A percentile compares a stretch with the other conserved stretches of the same genome.
Evolutionary conservation across 371 early-diverging fungal genomes (phyloP).

Genomic region (Mucor plumbeus): DNA sequence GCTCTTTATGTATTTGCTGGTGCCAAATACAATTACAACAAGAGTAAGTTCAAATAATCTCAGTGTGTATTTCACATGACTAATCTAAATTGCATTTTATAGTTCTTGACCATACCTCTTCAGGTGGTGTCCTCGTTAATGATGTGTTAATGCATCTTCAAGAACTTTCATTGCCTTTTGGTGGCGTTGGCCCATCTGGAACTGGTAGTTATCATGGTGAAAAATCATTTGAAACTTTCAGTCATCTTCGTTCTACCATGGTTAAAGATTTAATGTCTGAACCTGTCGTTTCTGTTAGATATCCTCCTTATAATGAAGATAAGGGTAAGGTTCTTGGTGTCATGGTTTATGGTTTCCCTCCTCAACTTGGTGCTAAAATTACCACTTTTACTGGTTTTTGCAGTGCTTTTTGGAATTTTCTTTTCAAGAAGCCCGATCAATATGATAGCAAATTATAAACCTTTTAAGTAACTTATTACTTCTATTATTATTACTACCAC

Average conservation of each 20-base stretch:
- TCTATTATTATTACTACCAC: background rate
- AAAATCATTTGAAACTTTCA: conserved; percentile 77
- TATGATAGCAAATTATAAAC: conserved; percentile 15
- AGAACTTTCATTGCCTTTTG: conserved; percentile 75
- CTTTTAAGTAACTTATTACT: background rate
- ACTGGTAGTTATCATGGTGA: conserved; percentile 84
- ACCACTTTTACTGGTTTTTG: conserved; percentile 32
- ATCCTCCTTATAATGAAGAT: conserved; percentile 55
- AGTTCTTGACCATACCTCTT: conserved; percentile 58
- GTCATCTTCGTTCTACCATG: conserved; percentile 65
- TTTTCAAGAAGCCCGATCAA: conserved; percentile 30
- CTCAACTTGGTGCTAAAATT: conserved; percentile 30
- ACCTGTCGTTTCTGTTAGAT: conserved; percentile 47
- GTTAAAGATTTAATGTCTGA: conserved; percentile 56
- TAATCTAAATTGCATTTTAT: conserved; percentile 29
- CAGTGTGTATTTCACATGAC: no score
- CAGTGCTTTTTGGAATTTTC: conserved; percentile 36
- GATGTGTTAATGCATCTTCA: conserved; percentile 69
- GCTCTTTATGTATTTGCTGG: conserved; percentile 70
- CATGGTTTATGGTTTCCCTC: conserved; percentile 40
- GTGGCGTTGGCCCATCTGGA: conserved; percentile 88
- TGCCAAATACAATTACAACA: conserved; percentile 28
- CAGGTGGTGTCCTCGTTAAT: conserved; percentile 75
- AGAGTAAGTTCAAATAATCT: conserved; percentile 25
- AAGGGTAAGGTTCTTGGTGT: conserved; percentile 36